Percentiles rank a stretch among this genome's conserved stretches.
Evolutionary conservation across 805 yeast species (phyloP).

Genomic region (Priceomyces haplophilus): DNA sequence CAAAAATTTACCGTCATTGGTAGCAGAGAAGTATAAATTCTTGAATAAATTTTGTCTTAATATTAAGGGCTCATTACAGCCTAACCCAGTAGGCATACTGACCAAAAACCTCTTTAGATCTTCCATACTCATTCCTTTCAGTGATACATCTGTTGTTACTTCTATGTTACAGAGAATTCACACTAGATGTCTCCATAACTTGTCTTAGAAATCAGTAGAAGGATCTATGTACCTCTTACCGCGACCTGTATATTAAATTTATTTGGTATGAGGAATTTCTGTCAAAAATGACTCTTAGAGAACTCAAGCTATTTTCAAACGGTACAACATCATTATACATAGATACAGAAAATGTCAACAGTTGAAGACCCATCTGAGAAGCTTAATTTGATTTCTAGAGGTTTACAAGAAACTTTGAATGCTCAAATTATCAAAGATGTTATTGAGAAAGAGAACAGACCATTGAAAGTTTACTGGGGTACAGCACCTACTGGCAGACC

Average conservation of each 20-base stretch:
- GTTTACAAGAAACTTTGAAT: conserved; percentile 88
- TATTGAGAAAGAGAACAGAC: conserved; percentile 75
- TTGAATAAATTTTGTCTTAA: conserved; percentile 22
- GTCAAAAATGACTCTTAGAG: too few relatives aligned
- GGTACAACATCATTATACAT: too few relatives aligned
- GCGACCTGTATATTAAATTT: not conserved
- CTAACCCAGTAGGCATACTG: conserved; percentile 19
- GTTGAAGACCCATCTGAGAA: conserved; percentile 56
- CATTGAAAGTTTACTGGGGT: conserved; percentile 93
- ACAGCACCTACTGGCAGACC: conserved; percentile 99
- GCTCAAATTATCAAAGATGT: conserved; percentile 82
- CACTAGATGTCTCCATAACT: not conserved
- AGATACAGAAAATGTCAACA: conserved; percentile 15
- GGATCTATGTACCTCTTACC: not conserved
- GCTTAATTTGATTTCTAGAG: conserved; percentile 73
- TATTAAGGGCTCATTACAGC: conserved; percentile 10
- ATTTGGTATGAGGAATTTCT: not conserved
- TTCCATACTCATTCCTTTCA: conserved; percentile 17
- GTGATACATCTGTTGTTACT: not conserved
- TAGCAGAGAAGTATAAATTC: conserved; percentile 29
- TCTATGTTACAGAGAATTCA: not conserved
- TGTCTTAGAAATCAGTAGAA: conserved; percentile 5
- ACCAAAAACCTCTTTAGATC: conserved; percentile 25
- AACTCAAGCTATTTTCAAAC: too few relatives aligned
- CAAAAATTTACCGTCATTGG: conserved; percentile 39